Evolutionary conservation across 148 eudicot species (phyloP).

Genomic region (Amaranthus cruentus): DNA sequence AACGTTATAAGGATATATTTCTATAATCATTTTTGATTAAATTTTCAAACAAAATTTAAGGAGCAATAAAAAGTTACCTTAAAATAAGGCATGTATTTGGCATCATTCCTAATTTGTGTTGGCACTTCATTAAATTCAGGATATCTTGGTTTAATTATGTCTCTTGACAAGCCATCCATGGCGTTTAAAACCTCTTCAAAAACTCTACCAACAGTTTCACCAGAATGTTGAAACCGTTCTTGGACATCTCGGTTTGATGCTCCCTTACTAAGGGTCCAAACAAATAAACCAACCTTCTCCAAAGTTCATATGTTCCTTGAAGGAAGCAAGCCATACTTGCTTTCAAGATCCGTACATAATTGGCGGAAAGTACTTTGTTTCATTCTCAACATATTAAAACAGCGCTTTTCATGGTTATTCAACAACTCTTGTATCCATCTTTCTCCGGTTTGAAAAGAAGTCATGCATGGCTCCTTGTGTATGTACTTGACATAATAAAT

Average conservation of each 20-base stretch:
- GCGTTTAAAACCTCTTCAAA: background rate
- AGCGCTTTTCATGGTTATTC: background rate
- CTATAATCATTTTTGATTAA: no score
- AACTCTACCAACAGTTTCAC: background rate
- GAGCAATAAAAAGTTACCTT: background rate
- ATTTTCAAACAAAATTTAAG: no score
- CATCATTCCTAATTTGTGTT: background rate
- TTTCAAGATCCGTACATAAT: background rate
- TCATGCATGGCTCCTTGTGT: constrained; percentile 11
- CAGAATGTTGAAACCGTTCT: background rate
- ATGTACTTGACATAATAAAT: background rate
- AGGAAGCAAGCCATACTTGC: background rate
- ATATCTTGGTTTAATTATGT: background rate
- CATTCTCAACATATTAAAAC: background rate
- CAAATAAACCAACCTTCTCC: background rate
- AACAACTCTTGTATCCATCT: constrained; percentile 9
- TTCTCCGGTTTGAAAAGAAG: background rate
- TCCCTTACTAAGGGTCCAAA: background rate
- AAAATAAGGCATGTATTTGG: background rate
- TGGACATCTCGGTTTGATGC: background rate
- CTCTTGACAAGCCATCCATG: background rate
- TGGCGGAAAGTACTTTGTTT: background rate
- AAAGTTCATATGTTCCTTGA: background rate
- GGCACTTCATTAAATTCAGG: background rate
- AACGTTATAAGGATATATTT: background rate